Percentiles rank a stretch among this genome's conserved stretches.
These are phyloP conservation scores for Phlegmacium glaucopus DNA, from an alignment of 768 basidiomycete genomes.

Conservation along the genomic window DNA sequence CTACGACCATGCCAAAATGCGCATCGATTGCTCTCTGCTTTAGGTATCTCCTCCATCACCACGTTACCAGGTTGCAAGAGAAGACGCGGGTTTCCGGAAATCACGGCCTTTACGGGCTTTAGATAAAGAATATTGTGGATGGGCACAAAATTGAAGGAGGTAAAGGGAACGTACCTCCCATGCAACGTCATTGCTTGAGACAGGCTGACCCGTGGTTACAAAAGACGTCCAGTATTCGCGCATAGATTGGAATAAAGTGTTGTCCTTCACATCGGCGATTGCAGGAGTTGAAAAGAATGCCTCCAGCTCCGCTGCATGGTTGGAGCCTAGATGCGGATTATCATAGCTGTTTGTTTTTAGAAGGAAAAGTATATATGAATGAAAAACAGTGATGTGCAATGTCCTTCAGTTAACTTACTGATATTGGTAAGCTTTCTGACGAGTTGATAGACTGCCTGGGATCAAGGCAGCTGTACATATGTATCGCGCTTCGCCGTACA, in stretches of 20 bases:
- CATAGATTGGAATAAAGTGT: constrained; percentile 33
- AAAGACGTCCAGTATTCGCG: constrained; percentile 39
- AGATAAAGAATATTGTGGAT: neutral
- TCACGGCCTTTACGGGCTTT: constrained; percentile 7
- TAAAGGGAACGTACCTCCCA: constrained; percentile 27
- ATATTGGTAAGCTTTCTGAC: constrained; percentile 27
- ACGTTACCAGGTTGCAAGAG: constrained; percentile 12
- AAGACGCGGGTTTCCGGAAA: constrained; percentile 7
- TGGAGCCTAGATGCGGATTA: constrained; percentile 35
- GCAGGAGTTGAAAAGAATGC: constrained; percentile 32
- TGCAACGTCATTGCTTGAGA: constrained; percentile 11
- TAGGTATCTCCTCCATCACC: constrained; percentile 6
- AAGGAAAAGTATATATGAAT: neutral
- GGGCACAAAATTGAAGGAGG: neutral
- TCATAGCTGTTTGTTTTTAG: constrained; percentile 28
- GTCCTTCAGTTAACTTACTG: constrained; percentile 23
- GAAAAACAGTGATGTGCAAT: neutral
- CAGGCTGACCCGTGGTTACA: constrained; percentile 30
- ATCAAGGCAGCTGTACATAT: constrained; percentile 41
- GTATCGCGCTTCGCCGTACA: constrained; percentile 43
- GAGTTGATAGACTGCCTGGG: constrained; percentile 18
- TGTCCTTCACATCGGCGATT: constrained; percentile 22
- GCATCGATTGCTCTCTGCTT: constrained; percentile 8
- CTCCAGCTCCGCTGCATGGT: constrained; percentile 33
- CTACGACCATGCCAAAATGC: constrained; percentile 12